Evolutionary conservation across 2,329 filamentous ascomycete genomes (phyloP), one percentile per base, ranked within the genome.

Genomic region (Pseudogymnoascus sp.): DNA sequence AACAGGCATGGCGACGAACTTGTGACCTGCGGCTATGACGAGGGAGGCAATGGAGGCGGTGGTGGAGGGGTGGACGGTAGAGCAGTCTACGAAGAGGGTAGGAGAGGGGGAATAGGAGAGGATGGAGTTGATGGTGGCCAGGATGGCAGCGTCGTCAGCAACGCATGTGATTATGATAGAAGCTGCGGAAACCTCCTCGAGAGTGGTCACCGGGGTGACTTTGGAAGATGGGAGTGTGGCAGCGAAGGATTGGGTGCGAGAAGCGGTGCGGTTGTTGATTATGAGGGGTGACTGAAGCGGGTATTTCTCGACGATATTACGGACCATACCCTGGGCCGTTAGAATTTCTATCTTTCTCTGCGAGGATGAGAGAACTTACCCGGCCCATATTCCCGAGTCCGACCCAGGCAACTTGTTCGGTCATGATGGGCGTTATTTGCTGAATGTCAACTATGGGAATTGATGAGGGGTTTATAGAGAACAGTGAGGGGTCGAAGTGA

Each of bases 301-400:
- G 31, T 85, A 91, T 73, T 96, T 96, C 71, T 88, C 82, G 8
- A 89, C 86, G 39, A 97, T 79, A 73, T 96, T 96, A 75, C 87
- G 89, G 76, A 81, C 85, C 90, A 96, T 96, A 67, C 88, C 91
- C 88, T 91, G 65, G 14, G 67, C 36, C 68, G 65, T 29, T 42
- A 57, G 36, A 36, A 39, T 61, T 40, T 29, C 40, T 6, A 26
- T 31, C 16, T 64, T n/a, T 31, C 47, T 42, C 60, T 16, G 18
- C 12, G 14, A 51, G 14, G 57, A 63, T 36, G 54, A n/a, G 5
- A 42, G 31, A 76, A 29, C 83, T 78, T 78, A 89, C 89, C 72
- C 87, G 83, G 68, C 90, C 92, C 86, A 96, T 96, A 74, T 96
- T 96, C 62, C 91, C 91, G 61, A 96, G 82, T 64, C 92, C 91